Evolutionary conservation across 2,329 filamentous ascomycete genomes (phyloP).

Genomic region (Phialophora tarda): DNA sequence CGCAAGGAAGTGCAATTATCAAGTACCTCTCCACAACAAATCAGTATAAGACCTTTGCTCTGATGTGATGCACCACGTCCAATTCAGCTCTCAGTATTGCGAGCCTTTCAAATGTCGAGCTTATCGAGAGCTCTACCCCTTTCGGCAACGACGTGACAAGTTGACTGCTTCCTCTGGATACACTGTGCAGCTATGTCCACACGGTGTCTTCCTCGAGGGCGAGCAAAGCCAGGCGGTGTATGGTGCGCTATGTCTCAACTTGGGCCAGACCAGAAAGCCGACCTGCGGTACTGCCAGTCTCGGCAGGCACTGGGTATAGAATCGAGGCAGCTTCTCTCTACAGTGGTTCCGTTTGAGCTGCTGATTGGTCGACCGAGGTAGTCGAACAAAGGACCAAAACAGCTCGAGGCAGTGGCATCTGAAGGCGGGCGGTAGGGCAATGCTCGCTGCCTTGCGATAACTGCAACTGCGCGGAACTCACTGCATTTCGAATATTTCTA

Average conservation of each 20-base stretch:
- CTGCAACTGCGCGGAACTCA: neutral
- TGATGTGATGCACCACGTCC: slow-evolving; percentile 55
- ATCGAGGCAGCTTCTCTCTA: neutral
- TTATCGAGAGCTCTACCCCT: slow-evolving; percentile 53
- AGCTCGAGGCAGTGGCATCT: neutral
- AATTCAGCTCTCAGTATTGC: slow-evolving; percentile 51
- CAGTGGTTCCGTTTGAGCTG: neutral
- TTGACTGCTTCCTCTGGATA: too few species aligned
- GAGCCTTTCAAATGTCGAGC: slow-evolving; percentile 51
- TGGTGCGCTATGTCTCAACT: neutral
- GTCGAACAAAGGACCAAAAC: neutral
- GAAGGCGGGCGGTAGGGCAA: neutral
- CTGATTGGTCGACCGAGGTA: neutral
- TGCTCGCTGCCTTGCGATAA: neutral
- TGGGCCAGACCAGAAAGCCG: neutral
- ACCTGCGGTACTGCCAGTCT: neutral
- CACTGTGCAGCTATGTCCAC: too few species aligned
- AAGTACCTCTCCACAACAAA: slow-evolving; percentile 39
- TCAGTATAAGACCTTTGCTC: slow-evolving; percentile 46
- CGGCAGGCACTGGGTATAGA: neutral
- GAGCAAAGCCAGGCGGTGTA: neutral
- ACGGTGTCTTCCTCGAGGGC: neutral
- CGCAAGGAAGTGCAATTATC: slow-evolving; percentile 57
- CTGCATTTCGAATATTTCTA: neutral
- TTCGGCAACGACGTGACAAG: slow-evolving; percentile 46